Base-by-base conservation (phyloP, 306 rosid species). In the Boehmeria nivea region DNA sequence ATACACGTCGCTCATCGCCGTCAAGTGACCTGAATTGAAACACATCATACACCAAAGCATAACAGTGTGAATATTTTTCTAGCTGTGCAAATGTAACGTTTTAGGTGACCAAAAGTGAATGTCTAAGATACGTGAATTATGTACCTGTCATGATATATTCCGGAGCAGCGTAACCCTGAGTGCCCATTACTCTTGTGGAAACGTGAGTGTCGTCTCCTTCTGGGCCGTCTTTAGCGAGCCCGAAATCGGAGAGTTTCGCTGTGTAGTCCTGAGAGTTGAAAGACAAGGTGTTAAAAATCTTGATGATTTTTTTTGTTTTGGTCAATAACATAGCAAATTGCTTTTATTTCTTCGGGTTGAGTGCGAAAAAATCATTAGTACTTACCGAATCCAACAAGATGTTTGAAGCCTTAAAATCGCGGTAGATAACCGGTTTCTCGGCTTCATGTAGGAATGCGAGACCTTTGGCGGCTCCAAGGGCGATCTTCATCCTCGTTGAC, bases 141-240 rank as follows among this genome's bases (percentile, higher is more conserved):
- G 14, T 70, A 85, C 97, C 97, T 6, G 99, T 91, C 99, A 91
- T 91, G 55, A 91, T 42, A 21, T 91, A 91, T 65, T 91, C 99
- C 0, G 99, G 99, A 12, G 96, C 99, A 2, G 99, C 99, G 0
- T 91, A 91, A 17, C 99, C 99, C 39, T 91, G 94, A 0, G 99
- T 91, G 1, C 99, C 99, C 99, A 91, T 81, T 0, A 91, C 99
- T 14, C 99, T 45, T 0, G 99, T 91, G 21, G 99, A 91, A 44
- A 91, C 99, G 46, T 91, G 99, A 0, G 99, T 91, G 42, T 91
- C 96, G 21, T 87, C 96, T 47, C 99, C 99, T 63, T 87, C 95
- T 0, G 99, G 99, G 0, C 96, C 99, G 40, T 91, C 99, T 67
- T 83, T 91, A n/a, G 99, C 99, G 36, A 91, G 66, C 12, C 99